Percentiles rank a stretch among this genome's conserved stretches.
Conservation (phyloP, 2,329 filamentous ascomycete genomes). For the Xenoacremonium recifei region DNA sequence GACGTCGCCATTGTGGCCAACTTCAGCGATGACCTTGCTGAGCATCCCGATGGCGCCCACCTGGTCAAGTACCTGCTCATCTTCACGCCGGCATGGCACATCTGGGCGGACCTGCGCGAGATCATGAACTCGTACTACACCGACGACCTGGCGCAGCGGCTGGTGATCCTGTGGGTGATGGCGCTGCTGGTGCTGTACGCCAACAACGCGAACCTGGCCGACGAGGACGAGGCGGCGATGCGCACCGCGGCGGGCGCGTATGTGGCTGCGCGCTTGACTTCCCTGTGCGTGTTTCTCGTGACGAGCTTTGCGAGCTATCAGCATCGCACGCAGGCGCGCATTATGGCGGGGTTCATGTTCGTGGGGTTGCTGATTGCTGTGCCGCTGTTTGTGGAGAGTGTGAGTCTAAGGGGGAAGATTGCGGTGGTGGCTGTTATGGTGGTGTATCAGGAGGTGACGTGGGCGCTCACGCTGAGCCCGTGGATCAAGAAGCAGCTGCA, state of each 20-base stretch:
- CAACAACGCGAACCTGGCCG: constrained; percentile 45
- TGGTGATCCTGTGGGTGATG: constrained; percentile 51
- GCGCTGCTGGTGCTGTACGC: constrained; percentile 46
- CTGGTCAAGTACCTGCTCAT: constrained; percentile 49
- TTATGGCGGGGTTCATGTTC: constrained; percentile 41
- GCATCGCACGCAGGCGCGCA: constrained; percentile 43
- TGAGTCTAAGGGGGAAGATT: constrained; percentile 41
- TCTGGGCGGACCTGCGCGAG: constrained; percentile 49
- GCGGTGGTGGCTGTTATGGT: constrained; percentile 42
- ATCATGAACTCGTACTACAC: constrained; percentile 54
- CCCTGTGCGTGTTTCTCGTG: constrained; percentile 38
- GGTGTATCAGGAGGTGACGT: constrained; percentile 40
- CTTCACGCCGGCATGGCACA: constrained; percentile 47
- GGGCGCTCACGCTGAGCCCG: constrained; percentile 44
- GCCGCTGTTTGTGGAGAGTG: constrained; percentile 41
- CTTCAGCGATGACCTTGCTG: constrained; percentile 46
- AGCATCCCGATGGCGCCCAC: constrained; percentile 41
- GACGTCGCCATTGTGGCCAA: constrained; percentile 49
- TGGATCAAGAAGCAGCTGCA: constrained; percentile 41
- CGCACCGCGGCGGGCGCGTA: constrained; percentile 46
- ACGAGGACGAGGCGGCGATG: constrained; percentile 42
- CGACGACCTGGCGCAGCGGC: constrained; percentile 46
- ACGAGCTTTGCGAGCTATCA: constrained; percentile 47
- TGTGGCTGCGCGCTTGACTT: constrained; percentile 42
- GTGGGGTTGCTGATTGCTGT: constrained; percentile 40